A percentile compares a stretch with the other conserved stretches of the same genome.
Evolutionary conservation across 192 early-diverging fungal genomes (phyloP).

Genomic region (Phlyctochytrium bullatum): DNA sequence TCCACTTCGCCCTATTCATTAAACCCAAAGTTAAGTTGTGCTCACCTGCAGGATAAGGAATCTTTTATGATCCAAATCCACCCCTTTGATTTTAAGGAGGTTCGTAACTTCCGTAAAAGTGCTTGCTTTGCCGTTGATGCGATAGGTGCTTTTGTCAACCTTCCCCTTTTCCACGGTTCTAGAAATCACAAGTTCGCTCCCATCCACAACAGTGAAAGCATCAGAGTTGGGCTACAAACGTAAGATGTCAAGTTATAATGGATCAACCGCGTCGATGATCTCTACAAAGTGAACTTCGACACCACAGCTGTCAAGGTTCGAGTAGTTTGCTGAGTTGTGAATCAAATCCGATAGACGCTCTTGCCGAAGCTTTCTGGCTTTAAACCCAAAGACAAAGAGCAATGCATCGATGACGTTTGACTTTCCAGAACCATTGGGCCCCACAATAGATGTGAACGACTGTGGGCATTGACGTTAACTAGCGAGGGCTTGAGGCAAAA

Average conservation of each 20-base stretch:
- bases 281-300: conserved; percentile 96
- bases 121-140: conserved; percentile 52
- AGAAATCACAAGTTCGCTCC: conserved; percentile 74
- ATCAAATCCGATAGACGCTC: conserved; percentile 93
- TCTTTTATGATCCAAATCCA: conserved; percentile 97
- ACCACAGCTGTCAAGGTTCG: conserved; percentile 69
- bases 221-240: not conserved
- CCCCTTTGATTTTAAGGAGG: conserved; percentile 77
- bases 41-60: conserved; percentile 87
- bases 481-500: too few species aligned
- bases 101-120: conserved; percentile 81
- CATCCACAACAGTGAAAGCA: conserved; percentile 55
- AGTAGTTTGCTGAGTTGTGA: conserved; percentile 79
- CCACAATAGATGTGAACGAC: conserved; percentile 83
- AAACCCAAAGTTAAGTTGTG: not conserved
- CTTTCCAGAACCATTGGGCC: conserved; percentile 98
- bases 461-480: too few species aligned
- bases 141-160: conserved; percentile 48
- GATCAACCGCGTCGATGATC: conserved; percentile 81
- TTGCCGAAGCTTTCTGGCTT: conserved; percentile 96
- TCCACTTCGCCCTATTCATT: conserved; percentile 90
- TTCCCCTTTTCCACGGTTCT: conserved; percentile 53
- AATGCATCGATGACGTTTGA: conserved; percentile 98
- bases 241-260: too few species aligned
- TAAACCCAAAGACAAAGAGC: conserved; percentile 98